Percentiles rank a stretch among this genome's conserved stretches.
Evolutionary conservation across 1,139 yeast species (phyloP).

Genomic region (Arxiozyma telluris): DNA sequence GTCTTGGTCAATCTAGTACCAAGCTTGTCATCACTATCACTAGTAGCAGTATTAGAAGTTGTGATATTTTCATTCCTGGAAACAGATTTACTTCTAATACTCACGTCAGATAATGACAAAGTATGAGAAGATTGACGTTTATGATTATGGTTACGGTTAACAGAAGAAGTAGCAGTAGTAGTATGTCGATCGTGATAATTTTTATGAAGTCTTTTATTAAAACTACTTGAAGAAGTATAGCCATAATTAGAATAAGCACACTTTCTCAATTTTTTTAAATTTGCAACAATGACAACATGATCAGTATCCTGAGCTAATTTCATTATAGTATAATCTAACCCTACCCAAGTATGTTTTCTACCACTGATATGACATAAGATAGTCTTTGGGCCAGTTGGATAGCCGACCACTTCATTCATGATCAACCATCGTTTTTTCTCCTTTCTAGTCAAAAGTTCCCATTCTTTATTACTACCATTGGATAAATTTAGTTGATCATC

Average conservation of each 20-base stretch:
- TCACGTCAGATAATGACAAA: not conserved
- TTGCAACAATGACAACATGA: conserved; percentile 47
- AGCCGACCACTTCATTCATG: conserved; percentile 20
- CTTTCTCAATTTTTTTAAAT: conserved; percentile 28
- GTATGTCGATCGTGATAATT: not conserved
- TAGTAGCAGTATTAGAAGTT: not conserved
- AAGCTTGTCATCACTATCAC: not conserved
- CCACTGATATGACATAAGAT: conserved; percentile 60
- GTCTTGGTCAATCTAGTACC: not conserved
- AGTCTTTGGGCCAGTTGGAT: conserved; percentile 38
- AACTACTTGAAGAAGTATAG: not conserved
- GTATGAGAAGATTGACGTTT: not conserved
- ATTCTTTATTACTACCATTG: conserved; percentile 14
- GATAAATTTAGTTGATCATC: not conserved
- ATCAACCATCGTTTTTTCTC: conserved; percentile 21
- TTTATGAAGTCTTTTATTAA: not conserved
- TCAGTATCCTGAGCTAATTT: conserved; percentile 53
- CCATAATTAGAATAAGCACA: not conserved
- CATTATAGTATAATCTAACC: conserved; percentile 57
- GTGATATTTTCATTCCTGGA: not conserved
- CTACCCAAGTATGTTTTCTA: conserved; percentile 69
- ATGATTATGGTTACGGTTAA: not conserved
- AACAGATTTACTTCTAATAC: not conserved
- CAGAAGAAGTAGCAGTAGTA: not conserved
- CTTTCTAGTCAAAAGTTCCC: conserved; percentile 20